phyloP scores from a whole-genome alignment of 2,329 filamentous ascomycete species.

The Colletotrichum orbiculare region DNA sequence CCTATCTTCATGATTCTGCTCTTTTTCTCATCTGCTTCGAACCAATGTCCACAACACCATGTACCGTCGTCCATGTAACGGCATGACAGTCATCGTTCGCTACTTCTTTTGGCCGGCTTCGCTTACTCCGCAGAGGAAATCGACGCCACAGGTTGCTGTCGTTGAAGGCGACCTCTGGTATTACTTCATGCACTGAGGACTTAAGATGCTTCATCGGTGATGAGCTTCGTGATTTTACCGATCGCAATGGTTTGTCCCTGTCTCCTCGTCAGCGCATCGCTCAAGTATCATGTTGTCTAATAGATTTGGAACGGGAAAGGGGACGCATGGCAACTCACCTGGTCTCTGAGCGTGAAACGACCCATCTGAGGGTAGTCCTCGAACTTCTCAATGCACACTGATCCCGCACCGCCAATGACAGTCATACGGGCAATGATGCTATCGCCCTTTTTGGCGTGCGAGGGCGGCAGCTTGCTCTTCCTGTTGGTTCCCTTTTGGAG shows the following conservation, averaged over 20 bases:
- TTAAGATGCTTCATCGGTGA: constrained; percentile 52
- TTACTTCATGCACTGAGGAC: constrained; percentile 37
- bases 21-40: too few relatives aligned
- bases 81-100: too few relatives aligned
- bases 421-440: constrained; percentile 94
- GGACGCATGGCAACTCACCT: constrained; percentile 63
- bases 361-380: constrained; percentile 96
- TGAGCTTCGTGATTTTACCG: constrained; percentile 96
- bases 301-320: constrained; percentile 32
- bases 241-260: constrained; percentile 99
- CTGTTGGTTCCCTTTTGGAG: constrained; percentile 93
- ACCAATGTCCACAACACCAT: too few relatives aligned
- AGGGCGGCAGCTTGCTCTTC: constrained; percentile 92
- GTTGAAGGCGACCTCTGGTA: constrained; percentile 1
- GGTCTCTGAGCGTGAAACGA: constrained; percentile 88
- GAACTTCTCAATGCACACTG: constrained; percentile 92
- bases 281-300: constrained; percentile 24
- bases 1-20: too few relatives aligned
- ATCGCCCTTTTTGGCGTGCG: constrained; percentile 84
- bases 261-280: constrained; percentile 19
- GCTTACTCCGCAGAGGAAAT: too few relatives aligned
- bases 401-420: constrained; percentile 84
- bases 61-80: too few relatives aligned
- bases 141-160: not conserved
- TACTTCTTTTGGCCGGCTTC: too few relatives aligned